Evolutionary conservation across 1,284 basidiomycete genomes (phyloP).

Genomic region (Agroathelia rolfsii): DNA sequence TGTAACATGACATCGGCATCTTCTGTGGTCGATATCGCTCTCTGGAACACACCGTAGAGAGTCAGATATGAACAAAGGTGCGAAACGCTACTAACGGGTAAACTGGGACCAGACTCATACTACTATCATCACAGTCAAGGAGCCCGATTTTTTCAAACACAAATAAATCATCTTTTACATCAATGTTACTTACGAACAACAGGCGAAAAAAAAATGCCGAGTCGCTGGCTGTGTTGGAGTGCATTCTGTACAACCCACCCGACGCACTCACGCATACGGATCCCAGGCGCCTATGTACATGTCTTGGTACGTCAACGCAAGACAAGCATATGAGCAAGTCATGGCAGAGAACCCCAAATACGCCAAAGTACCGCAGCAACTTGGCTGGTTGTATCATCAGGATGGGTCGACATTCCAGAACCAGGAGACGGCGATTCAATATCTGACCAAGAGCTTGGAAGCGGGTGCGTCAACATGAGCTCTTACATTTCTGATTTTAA

Average conservation of each 20-base stretch:
- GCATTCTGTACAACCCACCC: slow-evolving; percentile 65
- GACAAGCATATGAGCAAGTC: slow-evolving; percentile 71
- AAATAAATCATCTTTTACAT: slow-evolving; percentile 75
- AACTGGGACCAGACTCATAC: too few relatives aligned
- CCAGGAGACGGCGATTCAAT: slow-evolving; percentile 61
- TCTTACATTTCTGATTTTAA: neutral
- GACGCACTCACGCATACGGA: slow-evolving; percentile 66
- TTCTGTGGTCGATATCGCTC: slow-evolving; percentile 74
- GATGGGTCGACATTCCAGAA: slow-evolving; percentile 61
- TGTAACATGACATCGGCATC: slow-evolving; percentile 79
- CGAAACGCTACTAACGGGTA: too few relatives aligned
- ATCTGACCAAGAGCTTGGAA: slow-evolving; percentile 62
- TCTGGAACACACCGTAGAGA: slow-evolving; percentile 73
- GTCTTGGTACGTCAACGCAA: slow-evolving; percentile 50
- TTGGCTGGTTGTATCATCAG: slow-evolving; percentile 71
- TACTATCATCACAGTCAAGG: slow-evolving; percentile 6
- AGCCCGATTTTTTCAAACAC: slow-evolving; percentile 64
- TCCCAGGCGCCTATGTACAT: slow-evolving; percentile 2
- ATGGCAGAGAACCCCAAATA: slow-evolving; percentile 64
- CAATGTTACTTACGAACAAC: slow-evolving; percentile 78
- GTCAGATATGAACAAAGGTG: slow-evolving; percentile 67
- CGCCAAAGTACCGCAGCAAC: slow-evolving; percentile 71
- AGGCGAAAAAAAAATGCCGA: slow-evolving; percentile 57
- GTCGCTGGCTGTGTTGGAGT: slow-evolving; percentile 63
- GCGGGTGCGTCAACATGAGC: slow-evolving; percentile 34